These are phyloP conservation scores for Fusarium clavum DNA, from an alignment of 2,329 filamentous ascomycete genomes.

Conservation along the genomic window DNA sequence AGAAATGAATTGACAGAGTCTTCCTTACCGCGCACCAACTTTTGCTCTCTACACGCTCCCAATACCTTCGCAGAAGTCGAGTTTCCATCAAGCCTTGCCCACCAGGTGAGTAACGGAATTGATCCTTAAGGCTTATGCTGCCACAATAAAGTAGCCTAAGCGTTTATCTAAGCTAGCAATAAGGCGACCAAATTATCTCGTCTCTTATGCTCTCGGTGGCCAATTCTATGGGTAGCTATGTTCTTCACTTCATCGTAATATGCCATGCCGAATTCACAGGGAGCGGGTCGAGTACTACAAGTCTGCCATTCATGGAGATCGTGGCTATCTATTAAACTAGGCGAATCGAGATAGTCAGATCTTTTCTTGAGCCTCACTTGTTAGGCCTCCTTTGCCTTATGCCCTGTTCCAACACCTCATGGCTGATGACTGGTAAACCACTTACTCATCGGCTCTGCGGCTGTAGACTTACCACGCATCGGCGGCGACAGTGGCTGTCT, in stretches of 20 bases:
- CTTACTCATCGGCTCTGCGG: neutral
- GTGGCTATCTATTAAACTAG: constrained; percentile 19
- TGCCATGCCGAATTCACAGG: neutral
- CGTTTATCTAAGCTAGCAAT: neutral
- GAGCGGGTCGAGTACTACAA: neutral
- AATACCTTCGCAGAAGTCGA: neutral
- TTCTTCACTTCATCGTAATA: neutral
- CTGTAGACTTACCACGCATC: constrained; percentile 21
- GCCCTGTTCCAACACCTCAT: neutral
- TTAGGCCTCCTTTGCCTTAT: neutral
- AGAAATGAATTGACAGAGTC: neutral
- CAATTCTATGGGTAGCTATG: neutral
- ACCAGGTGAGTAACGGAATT: neutral
- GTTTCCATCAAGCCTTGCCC: neutral
- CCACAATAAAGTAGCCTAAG: neutral
- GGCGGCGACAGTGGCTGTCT: neutral
- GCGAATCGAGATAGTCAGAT: constrained; percentile 11
- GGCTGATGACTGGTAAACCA: neutral
- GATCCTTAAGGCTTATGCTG: neutral
- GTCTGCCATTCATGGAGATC: constrained; percentile 3
- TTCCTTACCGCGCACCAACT: neutral
- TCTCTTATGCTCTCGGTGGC: neutral
- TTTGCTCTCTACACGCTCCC: neutral
- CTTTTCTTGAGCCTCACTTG: neutral
- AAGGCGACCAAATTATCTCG: neutral